Conservation (phyloP, 139 green algal species). For the Haematococcus lacustris region DNA sequence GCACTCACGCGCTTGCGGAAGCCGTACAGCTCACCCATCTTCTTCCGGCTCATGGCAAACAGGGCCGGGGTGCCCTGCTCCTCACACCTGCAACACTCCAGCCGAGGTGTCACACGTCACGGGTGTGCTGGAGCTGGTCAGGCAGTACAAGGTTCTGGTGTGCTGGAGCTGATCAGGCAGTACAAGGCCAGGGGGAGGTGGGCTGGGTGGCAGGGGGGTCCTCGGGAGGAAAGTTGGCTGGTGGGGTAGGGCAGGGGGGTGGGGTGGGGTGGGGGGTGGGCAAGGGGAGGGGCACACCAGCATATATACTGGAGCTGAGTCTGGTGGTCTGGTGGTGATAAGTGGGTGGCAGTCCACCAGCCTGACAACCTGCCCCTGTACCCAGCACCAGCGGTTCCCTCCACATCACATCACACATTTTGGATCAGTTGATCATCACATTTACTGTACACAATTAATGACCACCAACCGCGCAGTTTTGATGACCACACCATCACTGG, state of each 20-base stretch:
- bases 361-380: background rate
- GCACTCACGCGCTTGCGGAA: slow-evolving; percentile 70
- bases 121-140: too few relatives aligned
- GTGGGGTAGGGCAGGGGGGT: too few relatives aligned
- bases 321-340: background rate
- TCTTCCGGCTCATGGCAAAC: slow-evolving; percentile 73
- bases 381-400: background rate
- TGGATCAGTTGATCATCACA: too few relatives aligned
- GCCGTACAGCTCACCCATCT: slow-evolving; percentile 74
- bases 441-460: too few relatives aligned
- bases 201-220: too few relatives aligned
- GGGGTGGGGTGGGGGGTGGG: too few relatives aligned
- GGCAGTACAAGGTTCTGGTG: background rate
- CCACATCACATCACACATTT: too few relatives aligned
- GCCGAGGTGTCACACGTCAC: background rate
- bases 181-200: too few relatives aligned
- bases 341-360: background rate
- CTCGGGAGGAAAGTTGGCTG: too few relatives aligned
- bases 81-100: slow-evolving; percentile 14
- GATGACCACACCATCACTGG: background rate
- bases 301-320: background rate
- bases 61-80: slow-evolving; percentile 38
- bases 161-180: too few relatives aligned
- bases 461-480: too few relatives aligned
- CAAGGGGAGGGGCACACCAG: too few relatives aligned